Evolutionary conservation across 768 basidiomycete genomes (phyloP).

Genomic region (Lyophyllum atratum): DNA sequence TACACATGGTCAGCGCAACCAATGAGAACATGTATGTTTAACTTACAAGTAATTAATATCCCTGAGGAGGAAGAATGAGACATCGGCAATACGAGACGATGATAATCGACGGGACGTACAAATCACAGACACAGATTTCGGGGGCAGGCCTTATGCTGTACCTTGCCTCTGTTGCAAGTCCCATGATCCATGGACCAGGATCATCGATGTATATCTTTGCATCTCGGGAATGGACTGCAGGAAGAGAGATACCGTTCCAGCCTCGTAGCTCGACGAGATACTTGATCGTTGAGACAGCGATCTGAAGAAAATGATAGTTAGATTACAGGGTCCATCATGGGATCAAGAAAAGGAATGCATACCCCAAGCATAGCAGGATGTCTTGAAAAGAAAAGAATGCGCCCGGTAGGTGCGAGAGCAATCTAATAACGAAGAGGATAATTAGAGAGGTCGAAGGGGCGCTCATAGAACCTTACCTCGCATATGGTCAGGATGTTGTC

Average conservation of each 20-base stretch:
- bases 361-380: slow-evolving; percentile 92
- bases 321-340: background rate
- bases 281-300: slow-evolving; percentile 87
- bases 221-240: slow-evolving; percentile 85
- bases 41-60: slow-evolving; percentile 80
- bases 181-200: slow-evolving; percentile 96
- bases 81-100: background rate
- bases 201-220: slow-evolving; percentile 94
- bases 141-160: slow-evolving; percentile 73
- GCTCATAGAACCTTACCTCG: slow-evolving; percentile 53
- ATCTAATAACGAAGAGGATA: slow-evolving; percentile 66
- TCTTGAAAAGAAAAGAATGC: slow-evolving; percentile 84
- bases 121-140: slow-evolving; percentile 86
- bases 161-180: slow-evolving; percentile 81
- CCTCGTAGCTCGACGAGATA: slow-evolving; percentile 92
- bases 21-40: slow-evolving; percentile 8
- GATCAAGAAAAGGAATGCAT: slow-evolving; percentile 37
- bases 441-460: slow-evolving; percentile 44
- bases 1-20: slow-evolving; percentile 13
- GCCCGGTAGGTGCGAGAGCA: slow-evolving; percentile 84
- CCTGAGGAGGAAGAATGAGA: slow-evolving; percentile 35
- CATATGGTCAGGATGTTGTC: slow-evolving; percentile 93
- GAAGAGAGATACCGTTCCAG: slow-evolving; percentile 87
- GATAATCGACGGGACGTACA: slow-evolving; percentile 49
- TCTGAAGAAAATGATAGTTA: slow-evolving; percentile 38